phyloP scores from a whole-genome alignment of 345 rosid genomes.

The Theobroma cacao region DNA sequence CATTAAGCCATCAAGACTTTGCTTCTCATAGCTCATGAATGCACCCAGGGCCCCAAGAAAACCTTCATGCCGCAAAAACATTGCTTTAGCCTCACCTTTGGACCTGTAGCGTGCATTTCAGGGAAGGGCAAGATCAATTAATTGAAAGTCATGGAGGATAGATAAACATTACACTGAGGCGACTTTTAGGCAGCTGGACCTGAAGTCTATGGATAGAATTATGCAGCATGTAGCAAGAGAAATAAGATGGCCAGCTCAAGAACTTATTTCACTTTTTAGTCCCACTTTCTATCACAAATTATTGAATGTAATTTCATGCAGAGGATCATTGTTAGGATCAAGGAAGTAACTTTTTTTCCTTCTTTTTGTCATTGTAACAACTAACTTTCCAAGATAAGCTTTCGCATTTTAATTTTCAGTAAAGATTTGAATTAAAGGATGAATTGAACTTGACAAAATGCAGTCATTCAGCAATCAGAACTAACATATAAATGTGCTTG shows the following conservation, averaged over 20 bases:
- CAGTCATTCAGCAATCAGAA: neutral
- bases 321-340: neutral
- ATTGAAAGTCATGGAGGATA: neutral
- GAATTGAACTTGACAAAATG: neutral
- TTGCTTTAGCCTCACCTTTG: slow-evolving; percentile 86
- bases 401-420: neutral
- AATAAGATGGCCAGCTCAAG: neutral
- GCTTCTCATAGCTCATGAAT: slow-evolving; percentile 49
- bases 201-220: neutral
- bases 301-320: neutral
- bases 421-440: neutral
- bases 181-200: neutral
- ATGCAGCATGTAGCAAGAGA: neutral
- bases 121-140: neutral
- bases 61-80: slow-evolving; percentile 83
- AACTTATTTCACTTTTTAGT: neutral
- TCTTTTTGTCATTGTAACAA: neutral
- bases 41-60: slow-evolving; percentile 92
- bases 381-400: neutral
- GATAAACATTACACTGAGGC: neutral
- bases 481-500: neutral
- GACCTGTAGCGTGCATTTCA: slow-evolving; percentile 47
- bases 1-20: slow-evolving; percentile 17
- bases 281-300: neutral
- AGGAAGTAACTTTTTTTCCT: neutral